phyloP scores from a whole-genome alignment of 2,329 filamentous ascomycete species.

The Apiospora koreana region DNA sequence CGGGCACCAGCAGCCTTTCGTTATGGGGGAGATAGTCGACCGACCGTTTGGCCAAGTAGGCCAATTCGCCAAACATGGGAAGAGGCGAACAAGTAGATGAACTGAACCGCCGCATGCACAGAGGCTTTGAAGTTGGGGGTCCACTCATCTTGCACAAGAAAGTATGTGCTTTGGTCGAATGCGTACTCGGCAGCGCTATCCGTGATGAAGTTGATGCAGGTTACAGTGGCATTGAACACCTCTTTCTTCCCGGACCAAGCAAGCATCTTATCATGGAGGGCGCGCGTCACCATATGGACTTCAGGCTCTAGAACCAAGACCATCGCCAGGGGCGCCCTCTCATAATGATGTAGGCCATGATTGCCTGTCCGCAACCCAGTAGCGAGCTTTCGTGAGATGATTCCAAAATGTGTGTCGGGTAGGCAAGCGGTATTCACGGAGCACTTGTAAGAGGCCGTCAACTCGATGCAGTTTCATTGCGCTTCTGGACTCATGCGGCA shows the following conservation, averaged over 20 bases:
- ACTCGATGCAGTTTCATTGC: no score
- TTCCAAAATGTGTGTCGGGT: no score
- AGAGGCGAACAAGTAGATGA: conserved; percentile 26
- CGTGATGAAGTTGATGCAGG: conserved; percentile 33
- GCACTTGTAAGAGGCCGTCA: no score
- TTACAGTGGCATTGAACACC: background rate
- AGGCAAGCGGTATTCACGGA: no score
- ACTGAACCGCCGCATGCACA: conserved; percentile 20
- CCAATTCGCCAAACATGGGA: conserved; percentile 22
- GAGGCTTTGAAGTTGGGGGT: conserved; percentile 34
- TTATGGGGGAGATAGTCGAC: background rate
- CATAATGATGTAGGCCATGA: no score
- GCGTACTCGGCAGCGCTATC: conserved; percentile 39
- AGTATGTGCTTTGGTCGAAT: conserved; percentile 38
- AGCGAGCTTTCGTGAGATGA: no score
- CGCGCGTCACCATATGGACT: conserved; percentile 19
- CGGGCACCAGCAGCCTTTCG: background rate
- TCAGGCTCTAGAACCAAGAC: conserved; percentile 16
- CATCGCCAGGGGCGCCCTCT: no score
- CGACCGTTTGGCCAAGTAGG: conserved; percentile 16
- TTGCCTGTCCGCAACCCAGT: no score
- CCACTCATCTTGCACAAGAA: conserved; percentile 29
- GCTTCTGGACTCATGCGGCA: conserved; percentile 25
- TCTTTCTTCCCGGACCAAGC: background rate
- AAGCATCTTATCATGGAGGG: conserved; percentile 30